A percentile compares a stretch with the other conserved stretches of the same genome.
These are phyloP conservation scores for Pseudocercospora cruenta DNA, from an alignment of 2,329 filamentous ascomycete genomes.

Conservation along the genomic window DNA sequence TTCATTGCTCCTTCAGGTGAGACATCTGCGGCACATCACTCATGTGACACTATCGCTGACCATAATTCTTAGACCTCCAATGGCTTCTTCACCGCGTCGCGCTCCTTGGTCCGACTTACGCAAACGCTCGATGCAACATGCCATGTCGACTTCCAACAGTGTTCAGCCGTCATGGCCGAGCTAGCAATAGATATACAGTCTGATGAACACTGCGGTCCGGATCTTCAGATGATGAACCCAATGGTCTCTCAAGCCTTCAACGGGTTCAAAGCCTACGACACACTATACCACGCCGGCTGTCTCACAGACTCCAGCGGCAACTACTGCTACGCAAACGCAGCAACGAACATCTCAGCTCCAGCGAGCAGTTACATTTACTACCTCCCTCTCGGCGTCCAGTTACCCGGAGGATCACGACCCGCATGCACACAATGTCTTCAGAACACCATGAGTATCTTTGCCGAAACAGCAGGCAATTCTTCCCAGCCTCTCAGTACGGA, in stretches of 20 bases:
- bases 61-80: slow-evolving; percentile 67
- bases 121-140: slow-evolving; percentile 80
- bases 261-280: slow-evolving; percentile 75
- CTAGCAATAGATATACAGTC: slow-evolving; percentile 69
- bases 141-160: slow-evolving; percentile 65
- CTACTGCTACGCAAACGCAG: slow-evolving; percentile 79
- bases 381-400: slow-evolving; percentile 72
- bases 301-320: slow-evolving; percentile 62
- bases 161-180: slow-evolving; percentile 65
- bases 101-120: slow-evolving; percentile 72
- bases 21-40: slow-evolving; percentile 31
- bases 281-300: slow-evolving; percentile 80
- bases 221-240: slow-evolving; percentile 69
- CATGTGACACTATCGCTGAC: not conserved
- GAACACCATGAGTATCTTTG: slow-evolving; percentile 81
- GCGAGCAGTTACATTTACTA: slow-evolving; percentile 83
- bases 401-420: slow-evolving; percentile 70
- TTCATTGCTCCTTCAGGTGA: slow-evolving; percentile 78
- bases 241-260: slow-evolving; percentile 74
- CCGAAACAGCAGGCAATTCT: slow-evolving; percentile 67
- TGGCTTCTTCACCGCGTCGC: slow-evolving; percentile 79
- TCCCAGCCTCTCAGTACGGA: slow-evolving; percentile 68
- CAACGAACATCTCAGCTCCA: slow-evolving; percentile 72
- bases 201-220: slow-evolving; percentile 68
- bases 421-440: slow-evolving; percentile 75